Conservation (phyloP, 2,329 filamentous ascomycete species). For the Endoconidiophora polonica region DNA sequence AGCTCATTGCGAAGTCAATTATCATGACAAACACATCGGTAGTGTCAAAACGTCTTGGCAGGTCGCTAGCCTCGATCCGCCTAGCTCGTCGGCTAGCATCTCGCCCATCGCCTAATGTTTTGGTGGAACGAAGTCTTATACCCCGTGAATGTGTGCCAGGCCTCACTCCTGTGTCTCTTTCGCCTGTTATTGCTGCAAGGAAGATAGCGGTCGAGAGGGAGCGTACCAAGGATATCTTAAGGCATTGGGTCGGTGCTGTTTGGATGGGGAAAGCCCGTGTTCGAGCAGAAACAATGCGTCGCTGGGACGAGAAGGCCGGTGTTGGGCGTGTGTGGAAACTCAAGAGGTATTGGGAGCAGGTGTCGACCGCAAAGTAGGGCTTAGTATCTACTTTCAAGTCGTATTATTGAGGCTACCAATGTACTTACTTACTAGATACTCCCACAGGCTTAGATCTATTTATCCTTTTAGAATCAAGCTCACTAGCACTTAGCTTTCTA, state of each 20-base stretch:
- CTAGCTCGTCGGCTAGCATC: slow-evolving; percentile 43
- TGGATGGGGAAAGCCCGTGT: slow-evolving; percentile 36
- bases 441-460: no score
- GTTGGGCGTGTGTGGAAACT: slow-evolving; percentile 44
- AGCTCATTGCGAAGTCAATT: slow-evolving; percentile 47
- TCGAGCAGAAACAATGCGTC: slow-evolving; percentile 29
- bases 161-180: slow-evolving; percentile 26
- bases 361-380: slow-evolving; percentile 18
- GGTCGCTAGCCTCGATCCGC: slow-evolving; percentile 47
- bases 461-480: no score
- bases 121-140: slow-evolving; percentile 48
- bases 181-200: slow-evolving; percentile 44
- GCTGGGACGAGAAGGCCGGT: slow-evolving; percentile 33
- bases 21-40: slow-evolving; percentile 50
- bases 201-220: slow-evolving; percentile 49
- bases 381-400: no score
- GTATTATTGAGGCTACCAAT: no score
- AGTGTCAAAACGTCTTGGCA: slow-evolving; percentile 44
- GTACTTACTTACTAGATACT: no score
- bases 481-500: no score
- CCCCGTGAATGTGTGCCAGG: slow-evolving; percentile 45
- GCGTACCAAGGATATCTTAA: slow-evolving; percentile 47
- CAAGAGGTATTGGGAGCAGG: slow-evolving; percentile 48
- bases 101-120: slow-evolving; percentile 40
- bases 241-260: slow-evolving; percentile 46